Conservation (phyloP, 2,329 filamentous ascomycete species). For the Nakataea oryzae region DNA sequence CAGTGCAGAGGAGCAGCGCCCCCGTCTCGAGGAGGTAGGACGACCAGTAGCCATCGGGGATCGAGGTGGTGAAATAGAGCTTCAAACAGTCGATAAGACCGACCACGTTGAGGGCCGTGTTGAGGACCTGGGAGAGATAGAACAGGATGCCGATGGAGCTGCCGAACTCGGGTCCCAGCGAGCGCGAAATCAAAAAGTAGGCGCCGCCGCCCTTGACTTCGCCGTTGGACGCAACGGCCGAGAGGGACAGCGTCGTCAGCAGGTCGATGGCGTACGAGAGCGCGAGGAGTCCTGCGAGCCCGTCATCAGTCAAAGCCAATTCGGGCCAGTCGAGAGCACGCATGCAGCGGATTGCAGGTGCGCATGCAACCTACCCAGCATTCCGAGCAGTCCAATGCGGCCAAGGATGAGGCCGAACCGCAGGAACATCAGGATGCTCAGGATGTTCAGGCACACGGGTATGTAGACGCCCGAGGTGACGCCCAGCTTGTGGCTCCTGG, state of each 20-base stretch:
- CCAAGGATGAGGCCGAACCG: slow-evolving; percentile 79
- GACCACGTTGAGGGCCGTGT: slow-evolving; percentile 79
- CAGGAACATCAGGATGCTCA: slow-evolving; percentile 88
- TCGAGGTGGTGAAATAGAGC: slow-evolving; percentile 58
- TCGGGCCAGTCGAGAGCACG: not conserved
- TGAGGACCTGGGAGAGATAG: slow-evolving; percentile 82
- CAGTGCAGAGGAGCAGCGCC: slow-evolving; percentile 61
- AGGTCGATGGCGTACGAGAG: slow-evolving; percentile 72
- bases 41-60: slow-evolving; percentile 67
- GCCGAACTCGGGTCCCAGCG: slow-evolving; percentile 78
- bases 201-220: slow-evolving; percentile 81
- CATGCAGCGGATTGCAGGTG: not conserved
- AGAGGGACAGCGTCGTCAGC: slow-evolving; percentile 77
- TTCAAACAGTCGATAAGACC: slow-evolving; percentile 75
- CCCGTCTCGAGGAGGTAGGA: slow-evolving; percentile 66
- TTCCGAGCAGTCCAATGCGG: slow-evolving; percentile 68
- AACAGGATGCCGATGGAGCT: slow-evolving; percentile 82
- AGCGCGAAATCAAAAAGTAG: slow-evolving; percentile 81
- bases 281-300: slow-evolving; percentile 51
- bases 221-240: slow-evolving; percentile 81
- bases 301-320: not conserved
- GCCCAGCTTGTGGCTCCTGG: slow-evolving; percentile 53
- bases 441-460: slow-evolving; percentile 77
- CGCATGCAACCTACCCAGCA: slow-evolving; percentile 50
- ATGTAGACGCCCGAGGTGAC: slow-evolving; percentile 75